A percentile compares a stretch with the other conserved stretches of the same genome.
These are phyloP conservation scores for Populus davidiana DNA, from an alignment of 345 rosid genomes.

Conservation along the genomic window DNA sequence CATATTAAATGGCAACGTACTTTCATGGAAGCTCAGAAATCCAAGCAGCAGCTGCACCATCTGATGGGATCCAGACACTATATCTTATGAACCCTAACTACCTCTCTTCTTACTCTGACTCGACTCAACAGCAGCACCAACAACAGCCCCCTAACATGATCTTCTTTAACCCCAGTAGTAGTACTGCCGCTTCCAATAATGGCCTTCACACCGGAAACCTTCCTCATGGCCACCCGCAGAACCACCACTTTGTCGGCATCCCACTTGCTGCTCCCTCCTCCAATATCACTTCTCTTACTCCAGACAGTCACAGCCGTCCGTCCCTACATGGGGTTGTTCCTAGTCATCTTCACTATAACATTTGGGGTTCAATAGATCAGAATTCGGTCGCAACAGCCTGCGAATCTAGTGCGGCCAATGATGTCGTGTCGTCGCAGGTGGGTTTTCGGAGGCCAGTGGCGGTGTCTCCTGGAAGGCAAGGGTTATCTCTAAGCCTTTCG, in stretches of 20 bases:
- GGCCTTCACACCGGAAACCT: slow-evolving; percentile 15
- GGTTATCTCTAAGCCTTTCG: slow-evolving; percentile 45
- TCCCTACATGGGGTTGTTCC: slow-evolving; percentile 25
- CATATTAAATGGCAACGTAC: slow-evolving; percentile 44
- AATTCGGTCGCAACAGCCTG: slow-evolving; percentile 18
- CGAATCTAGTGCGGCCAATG: slow-evolving; percentile 13
- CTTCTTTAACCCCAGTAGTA: slow-evolving; percentile 27
- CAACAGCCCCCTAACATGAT: slow-evolving; percentile 19
- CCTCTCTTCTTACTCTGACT: slow-evolving; percentile 38
- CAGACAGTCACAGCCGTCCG: slow-evolving; percentile 26
- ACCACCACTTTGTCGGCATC: slow-evolving; percentile 36
- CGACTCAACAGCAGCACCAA: slow-evolving; percentile 14
- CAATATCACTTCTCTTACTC: slow-evolving; percentile 12
- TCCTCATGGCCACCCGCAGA: slow-evolving; percentile 36
- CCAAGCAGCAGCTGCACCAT: slow-evolving; percentile 36
- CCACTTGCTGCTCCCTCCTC: slow-evolving; percentile 26
- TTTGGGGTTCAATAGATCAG: slow-evolving; percentile 38
- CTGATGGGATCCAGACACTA: slow-evolving; percentile 49
- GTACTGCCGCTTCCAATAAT: slow-evolving; percentile 12
- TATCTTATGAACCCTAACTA: slow-evolving; percentile 49
- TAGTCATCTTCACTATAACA: slow-evolving; percentile 23
- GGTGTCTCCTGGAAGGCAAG: slow-evolving; percentile 37
- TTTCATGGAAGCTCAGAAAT: slow-evolving; percentile 48
- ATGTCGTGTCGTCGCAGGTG: slow-evolving; percentile 5
- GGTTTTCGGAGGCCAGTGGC: slow-evolving; percentile 18